Evolutionary conservation across 352 stramenopile species (phyloP).

Genomic region (Phytopythium mirpurense): DNA sequence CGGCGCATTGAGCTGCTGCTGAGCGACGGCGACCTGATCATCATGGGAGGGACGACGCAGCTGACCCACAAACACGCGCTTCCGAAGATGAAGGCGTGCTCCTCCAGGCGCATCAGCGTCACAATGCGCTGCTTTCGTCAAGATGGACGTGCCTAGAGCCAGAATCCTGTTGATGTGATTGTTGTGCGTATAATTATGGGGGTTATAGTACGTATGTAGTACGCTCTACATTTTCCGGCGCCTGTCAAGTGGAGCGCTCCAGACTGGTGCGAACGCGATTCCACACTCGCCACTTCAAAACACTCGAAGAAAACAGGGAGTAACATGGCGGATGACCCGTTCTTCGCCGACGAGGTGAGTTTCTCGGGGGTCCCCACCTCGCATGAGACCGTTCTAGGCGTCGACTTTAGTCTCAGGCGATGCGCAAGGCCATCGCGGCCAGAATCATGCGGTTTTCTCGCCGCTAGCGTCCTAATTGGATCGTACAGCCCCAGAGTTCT

Average conservation of each 20-base stretch:
- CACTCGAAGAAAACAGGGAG: not conserved
- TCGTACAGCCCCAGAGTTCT: not conserved
- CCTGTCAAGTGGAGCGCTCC: not conserved
- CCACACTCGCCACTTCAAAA: conserved; percentile 3
- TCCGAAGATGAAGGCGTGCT: conserved; percentile 58
- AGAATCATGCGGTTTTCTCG: not conserved
- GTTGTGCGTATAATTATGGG: no score
- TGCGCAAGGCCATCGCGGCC: not conserved
- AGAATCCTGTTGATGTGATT: no score
- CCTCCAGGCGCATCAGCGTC: conserved; percentile 34
- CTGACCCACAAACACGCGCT: conserved; percentile 75
- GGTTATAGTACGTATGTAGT: no score
- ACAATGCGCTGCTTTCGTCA: conserved; percentile 43
- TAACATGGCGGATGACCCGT: conserved; percentile 24
- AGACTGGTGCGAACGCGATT: not conserved
- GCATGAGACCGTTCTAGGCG: not conserved
- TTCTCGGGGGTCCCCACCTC: no score
- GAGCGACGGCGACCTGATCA: conserved; percentile 61
- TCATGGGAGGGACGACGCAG: conserved; percentile 82
- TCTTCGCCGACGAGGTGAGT: conserved; percentile 38
- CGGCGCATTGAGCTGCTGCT: conserved; percentile 67
- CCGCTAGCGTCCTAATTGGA: not conserved
- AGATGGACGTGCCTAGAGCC: no score
- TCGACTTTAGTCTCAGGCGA: not conserved
- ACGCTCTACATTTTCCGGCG: no score